These are phyloP conservation scores for Claviceps africana DNA, from an alignment of 2,329 filamentous ascomycete genomes.

Conservation along the genomic window DNA sequence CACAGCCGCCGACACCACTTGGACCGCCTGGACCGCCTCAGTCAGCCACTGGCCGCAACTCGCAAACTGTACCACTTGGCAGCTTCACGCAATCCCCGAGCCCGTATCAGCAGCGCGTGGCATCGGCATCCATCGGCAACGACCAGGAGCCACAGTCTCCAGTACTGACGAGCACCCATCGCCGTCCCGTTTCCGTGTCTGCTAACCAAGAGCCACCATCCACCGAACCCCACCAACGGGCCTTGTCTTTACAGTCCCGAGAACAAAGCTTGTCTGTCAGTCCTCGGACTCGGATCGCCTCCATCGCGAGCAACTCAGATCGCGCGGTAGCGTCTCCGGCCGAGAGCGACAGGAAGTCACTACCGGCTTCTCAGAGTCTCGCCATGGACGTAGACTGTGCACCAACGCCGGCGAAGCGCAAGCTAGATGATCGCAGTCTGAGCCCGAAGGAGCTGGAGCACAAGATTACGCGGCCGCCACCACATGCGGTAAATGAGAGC, in stretches of 20 bases:
- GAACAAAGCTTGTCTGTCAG: constrained; percentile 63
- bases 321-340: constrained; percentile 9
- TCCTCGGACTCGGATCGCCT: constrained; percentile 55
- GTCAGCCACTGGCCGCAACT: constrained; percentile 14
- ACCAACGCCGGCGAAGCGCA: constrained; percentile 26
- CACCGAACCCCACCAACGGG: constrained; percentile 31
- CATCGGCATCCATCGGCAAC: constrained; percentile 16
- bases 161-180: constrained; percentile 11
- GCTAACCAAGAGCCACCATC: constrained; percentile 29
- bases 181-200: constrained; percentile 22
- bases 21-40: constrained; percentile 39
- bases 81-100: constrained; percentile 38
- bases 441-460: constrained; percentile 37
- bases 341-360: constrained; percentile 15
- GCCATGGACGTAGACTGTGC: constrained; percentile 17
- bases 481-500: constrained; percentile 34
- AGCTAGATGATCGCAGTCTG: constrained; percentile 26
- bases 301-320: constrained; percentile 31
- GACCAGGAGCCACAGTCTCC: constrained; percentile 20
- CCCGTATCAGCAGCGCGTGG: constrained; percentile 42
- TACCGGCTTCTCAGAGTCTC: constrained; percentile 14
- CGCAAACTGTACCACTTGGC: constrained; percentile 28
- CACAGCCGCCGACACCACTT: constrained; percentile 40
- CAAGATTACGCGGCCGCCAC: constrained; percentile 32
- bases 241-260: constrained; percentile 45